A percentile compares a stretch with the other conserved stretches of the same genome.
phyloP scores from a whole-genome alignment of 208 protist genomes.

The Herpetomonas tarakana region DNA sequence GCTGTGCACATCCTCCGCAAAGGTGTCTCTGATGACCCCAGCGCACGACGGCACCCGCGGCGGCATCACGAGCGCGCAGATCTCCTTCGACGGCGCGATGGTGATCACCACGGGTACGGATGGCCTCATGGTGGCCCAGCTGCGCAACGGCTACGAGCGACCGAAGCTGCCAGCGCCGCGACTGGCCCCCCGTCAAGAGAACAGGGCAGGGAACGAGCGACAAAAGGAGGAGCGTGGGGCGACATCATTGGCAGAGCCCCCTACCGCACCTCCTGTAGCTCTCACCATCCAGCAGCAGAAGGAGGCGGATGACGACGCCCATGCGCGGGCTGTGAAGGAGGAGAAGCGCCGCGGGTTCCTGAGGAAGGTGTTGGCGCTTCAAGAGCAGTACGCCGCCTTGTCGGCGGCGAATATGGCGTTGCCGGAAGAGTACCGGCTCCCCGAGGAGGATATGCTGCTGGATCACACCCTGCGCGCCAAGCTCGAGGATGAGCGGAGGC shows the following conservation, averaged over 20 bases:
- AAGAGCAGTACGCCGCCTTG: constrained; percentile 60
- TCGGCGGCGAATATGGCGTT: constrained; percentile 67
- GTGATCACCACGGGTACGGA: constrained; percentile 87
- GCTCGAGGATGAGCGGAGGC: constrained; percentile 66
- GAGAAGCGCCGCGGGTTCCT: constrained; percentile 72
- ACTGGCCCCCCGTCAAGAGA: background rate
- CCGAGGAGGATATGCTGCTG: constrained; percentile 69
- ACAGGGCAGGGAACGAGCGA: background rate
- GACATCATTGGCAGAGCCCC: constrained; percentile 12
- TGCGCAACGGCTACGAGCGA: constrained; percentile 26
- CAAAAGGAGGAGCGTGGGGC: no score
- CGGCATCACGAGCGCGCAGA: constrained; percentile 47
- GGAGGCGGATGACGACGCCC: constrained; percentile 86
- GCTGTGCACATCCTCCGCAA: constrained; percentile 1
- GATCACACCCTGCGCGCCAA: constrained; percentile 77
- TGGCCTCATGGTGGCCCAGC: constrained; percentile 87
- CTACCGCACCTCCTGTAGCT: constrained; percentile 11
- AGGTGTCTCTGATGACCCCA: constrained; percentile 27
- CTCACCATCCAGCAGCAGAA: constrained; percentile 93
- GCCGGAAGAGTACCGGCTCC: constrained; percentile 42
- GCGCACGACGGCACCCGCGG: constrained; percentile 85
- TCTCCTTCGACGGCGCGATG: constrained; percentile 84
- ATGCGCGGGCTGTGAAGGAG: constrained; percentile 54
- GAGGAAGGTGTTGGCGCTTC: constrained; percentile 51
- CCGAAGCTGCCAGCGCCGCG: constrained; percentile 11